Evolutionary conservation across 108 stramenopile species (phyloP), one percentile per base, ranked within the genome.

Genomic region (Skeletonema costatum): DNA sequence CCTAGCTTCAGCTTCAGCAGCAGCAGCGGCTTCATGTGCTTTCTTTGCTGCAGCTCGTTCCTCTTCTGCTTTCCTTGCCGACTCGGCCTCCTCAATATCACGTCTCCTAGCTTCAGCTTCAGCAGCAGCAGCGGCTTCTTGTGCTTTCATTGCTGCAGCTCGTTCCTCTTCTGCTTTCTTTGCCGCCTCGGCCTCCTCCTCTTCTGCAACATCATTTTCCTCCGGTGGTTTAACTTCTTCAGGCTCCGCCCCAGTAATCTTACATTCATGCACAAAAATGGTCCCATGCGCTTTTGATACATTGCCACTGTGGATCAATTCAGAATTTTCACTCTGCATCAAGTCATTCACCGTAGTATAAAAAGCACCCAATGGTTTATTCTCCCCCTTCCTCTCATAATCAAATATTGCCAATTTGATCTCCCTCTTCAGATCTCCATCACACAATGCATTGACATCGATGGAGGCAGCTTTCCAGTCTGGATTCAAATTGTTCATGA

Each of bases 321-420:
- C 25, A 25, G 0, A 77, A 75, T 1, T 66, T 38, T 36, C 68
- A 25, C 74, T 65, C 17, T 70, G 76, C 17, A 61, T 3, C 70
- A 71, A 59, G 16, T 53, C 71, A 31, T 66, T 74, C 6, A 71
- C 77, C 1, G 86, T 90, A 4, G 90, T 92, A 66, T 92, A 89
- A 65, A 86, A 86, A 70, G 80, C 80, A 44, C 95, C 95, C 86
- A 96, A 90, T 31, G 69, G 32, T 33, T 89, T 79, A 77, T 93
- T 90, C 59, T 91, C 90, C 36, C 92, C 92, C 60, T 73, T 62
- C 36, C 79, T 76, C 41, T 89, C 74, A 64, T 82, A 82, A 77
- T 96, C 93, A 78, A 80, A 90, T 17, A 96, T 67, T 29, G 88
- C 77, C 44, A 96, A 75, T 63, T 89, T 88, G 25, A 96, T 76